Conservation (phyloP, 2,329 filamentous ascomycete species). For the Penicillium sp. region DNA sequence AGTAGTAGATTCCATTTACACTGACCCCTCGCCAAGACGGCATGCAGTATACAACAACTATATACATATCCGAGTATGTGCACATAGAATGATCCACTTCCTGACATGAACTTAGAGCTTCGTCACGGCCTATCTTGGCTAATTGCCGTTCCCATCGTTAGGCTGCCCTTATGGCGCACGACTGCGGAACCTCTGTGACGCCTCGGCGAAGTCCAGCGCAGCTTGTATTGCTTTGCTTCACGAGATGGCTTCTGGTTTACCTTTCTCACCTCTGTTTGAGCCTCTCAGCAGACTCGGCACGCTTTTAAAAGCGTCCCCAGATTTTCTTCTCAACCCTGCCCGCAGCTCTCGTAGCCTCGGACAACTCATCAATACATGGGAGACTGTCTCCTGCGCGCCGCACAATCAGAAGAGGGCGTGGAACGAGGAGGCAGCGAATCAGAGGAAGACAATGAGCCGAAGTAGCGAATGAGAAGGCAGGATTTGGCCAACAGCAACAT, state of each 20-base stretch:
- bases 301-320: conserved; percentile 2
- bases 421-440: no score
- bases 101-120: conserved; percentile 21
- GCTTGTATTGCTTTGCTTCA: neutral
- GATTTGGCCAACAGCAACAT: no score
- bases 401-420: no score
- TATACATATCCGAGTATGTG: conserved; percentile 8
- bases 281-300: conserved; percentile 11
- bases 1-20: no score
- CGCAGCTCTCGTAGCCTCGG: neutral
- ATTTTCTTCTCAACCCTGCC: neutral
- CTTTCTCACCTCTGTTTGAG: conserved; percentile 7
- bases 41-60: conserved; percentile 17
- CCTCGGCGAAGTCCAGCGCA: neutral
- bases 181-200: conserved; percentile 7
- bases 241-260: neutral
- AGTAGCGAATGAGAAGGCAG: no score
- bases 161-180: conserved; percentile 1
- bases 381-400: conserved; percentile 1
- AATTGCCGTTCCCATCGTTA: conserved; percentile 8
- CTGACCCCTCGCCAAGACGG: conserved; percentile 2
- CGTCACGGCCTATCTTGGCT: conserved; percentile 17
- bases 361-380: conserved; percentile 2
- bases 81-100: conserved; percentile 19
- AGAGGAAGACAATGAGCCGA: no score